Evolutionary conservation across 2,329 filamentous ascomycete species (phyloP), one percentile per base, ranked within the genome.

Genomic region (Anthostomella pinea): DNA sequence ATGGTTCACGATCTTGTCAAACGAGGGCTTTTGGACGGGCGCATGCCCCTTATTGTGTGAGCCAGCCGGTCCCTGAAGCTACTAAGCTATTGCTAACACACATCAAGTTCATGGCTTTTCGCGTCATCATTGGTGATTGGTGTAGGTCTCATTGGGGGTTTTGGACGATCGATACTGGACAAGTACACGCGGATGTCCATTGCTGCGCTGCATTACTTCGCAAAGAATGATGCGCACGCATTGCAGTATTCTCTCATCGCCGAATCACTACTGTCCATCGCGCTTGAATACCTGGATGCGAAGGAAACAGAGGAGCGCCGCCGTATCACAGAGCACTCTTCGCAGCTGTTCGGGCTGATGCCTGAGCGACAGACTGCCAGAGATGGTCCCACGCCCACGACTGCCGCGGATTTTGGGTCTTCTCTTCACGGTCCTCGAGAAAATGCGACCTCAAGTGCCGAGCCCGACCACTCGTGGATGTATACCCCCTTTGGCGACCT

Each of bases 181-280:
- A 73, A 70, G 38, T 65, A 74, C 39, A 67, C 65, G 1, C 65
- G 64, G 18, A 64, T 67, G 54, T 68, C 69, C 1, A 73, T 76
- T 11, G 52, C 60, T 5, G 66, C 68, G 0, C 59, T 77, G 3
- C 69, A 74, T 29, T 66, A 73, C 40, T 73, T 75, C 31, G 67
- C 70, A 2, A 60, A 66, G 9, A 55, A 64, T 20, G 72, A 77
- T 38, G 63, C 69, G 0, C 72, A 77, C 43, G 73, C 73, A 2
- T 54, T 58, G 6, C 72, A 76, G 41, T 77, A 77, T 49, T 71
- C 71, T 0, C 66, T 75, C 20, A 75, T 77, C 26, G 71, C 71
- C 1, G 68, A 72, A 35, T 72, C 72, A 0, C 62, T 77, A 0
- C 63, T 75, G 1, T 58, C 57, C 1, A 69, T 67, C 0, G 70